Conservation (phyloP, 2,329 filamentous ascomycete genomes). For the Colletotrichum falcatum region DNA sequence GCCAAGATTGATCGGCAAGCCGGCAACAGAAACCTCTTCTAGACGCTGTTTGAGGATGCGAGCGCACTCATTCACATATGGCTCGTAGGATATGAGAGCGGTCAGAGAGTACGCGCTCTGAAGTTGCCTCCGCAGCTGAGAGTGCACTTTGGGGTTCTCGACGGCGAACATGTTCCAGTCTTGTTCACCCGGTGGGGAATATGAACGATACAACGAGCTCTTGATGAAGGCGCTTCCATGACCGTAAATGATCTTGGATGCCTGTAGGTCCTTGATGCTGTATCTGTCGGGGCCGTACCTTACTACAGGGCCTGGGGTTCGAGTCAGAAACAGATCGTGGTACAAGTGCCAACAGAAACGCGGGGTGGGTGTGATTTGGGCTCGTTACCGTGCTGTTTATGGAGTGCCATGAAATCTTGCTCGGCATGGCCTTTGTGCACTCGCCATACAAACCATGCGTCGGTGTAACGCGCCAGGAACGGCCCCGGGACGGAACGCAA, state of each 20-base stretch:
- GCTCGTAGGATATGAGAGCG: conserved; percentile 60
- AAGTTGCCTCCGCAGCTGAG: conserved; percentile 54
- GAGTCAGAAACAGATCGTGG: not conserved
- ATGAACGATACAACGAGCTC: conserved; percentile 50
- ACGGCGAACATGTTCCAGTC: conserved; percentile 49
- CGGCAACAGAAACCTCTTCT: conserved; percentile 49
- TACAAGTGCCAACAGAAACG: not conserved
- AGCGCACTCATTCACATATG: conserved; percentile 60
- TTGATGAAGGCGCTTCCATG: conserved; percentile 48
- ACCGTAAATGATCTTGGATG: conserved; percentile 52
- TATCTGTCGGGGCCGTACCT: conserved; percentile 61
- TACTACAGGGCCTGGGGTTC: conserved; percentile 52
- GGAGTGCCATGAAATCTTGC: conserved; percentile 45
- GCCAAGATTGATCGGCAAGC: conserved; percentile 52
- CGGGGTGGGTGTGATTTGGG: not conserved
- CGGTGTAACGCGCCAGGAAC: conserved; percentile 46
- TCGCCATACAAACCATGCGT: conserved; percentile 46
- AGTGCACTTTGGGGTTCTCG: conserved; percentile 50
- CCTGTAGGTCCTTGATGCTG: conserved; percentile 55
- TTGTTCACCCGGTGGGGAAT: conserved; percentile 39
- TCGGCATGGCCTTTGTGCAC: conserved; percentile 46
- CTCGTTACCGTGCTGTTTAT: conserved; percentile 47
- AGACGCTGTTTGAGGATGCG: conserved; percentile 54
- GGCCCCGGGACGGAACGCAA: conserved; percentile 46
- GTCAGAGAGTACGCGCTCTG: conserved; percentile 61